Conservation (phyloP, 805 yeast genomes). For the Starmerella tilneyi region DNA sequence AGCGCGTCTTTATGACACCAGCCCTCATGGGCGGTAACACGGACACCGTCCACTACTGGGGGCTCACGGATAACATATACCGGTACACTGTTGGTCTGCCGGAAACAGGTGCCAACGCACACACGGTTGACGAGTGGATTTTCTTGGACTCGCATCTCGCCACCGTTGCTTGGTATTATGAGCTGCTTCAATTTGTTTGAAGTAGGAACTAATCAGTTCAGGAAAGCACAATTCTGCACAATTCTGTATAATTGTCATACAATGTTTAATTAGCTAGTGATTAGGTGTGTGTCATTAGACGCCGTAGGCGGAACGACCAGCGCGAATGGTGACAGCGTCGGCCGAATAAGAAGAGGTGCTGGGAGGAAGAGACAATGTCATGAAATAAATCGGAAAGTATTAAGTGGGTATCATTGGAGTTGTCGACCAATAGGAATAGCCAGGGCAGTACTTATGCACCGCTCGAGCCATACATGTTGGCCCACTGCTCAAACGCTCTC, state of each 20-base stretch:
- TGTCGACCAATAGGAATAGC: too few species aligned
- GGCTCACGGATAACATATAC: conserved; percentile 47
- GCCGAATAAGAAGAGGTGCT: too few species aligned
- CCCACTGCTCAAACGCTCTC: conserved; percentile 79
- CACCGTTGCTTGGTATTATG: conserved; percentile 28
- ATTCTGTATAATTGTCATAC: too few species aligned
- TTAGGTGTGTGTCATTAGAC: too few species aligned
- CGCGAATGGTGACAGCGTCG: too few species aligned
- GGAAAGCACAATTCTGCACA: too few species aligned
- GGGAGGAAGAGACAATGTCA: too few species aligned
- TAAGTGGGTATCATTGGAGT: too few species aligned
- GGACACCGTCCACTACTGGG: conserved; percentile 59
- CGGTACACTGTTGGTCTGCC: conserved; percentile 34
- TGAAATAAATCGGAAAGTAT: too few species aligned
- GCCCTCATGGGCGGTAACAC: conserved; percentile 59
- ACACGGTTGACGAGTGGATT: conserved; percentile 54
- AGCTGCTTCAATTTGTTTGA: conserved; percentile 20
- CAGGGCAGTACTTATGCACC: conserved; percentile 71
- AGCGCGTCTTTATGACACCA: conserved; percentile 45
- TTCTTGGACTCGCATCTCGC: conserved; percentile 46
- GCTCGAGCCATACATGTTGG: conserved; percentile 71
- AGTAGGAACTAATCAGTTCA: too few species aligned
- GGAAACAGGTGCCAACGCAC: conserved; percentile 28
- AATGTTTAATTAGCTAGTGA: too few species aligned
- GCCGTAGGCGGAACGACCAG: too few species aligned